A percentile compares a stretch with the other conserved stretches of the same genome.
These are phyloP conservation scores for Dalbergia oliveri DNA, from an alignment of 306 rosid species.

Conservation along the genomic window DNA sequence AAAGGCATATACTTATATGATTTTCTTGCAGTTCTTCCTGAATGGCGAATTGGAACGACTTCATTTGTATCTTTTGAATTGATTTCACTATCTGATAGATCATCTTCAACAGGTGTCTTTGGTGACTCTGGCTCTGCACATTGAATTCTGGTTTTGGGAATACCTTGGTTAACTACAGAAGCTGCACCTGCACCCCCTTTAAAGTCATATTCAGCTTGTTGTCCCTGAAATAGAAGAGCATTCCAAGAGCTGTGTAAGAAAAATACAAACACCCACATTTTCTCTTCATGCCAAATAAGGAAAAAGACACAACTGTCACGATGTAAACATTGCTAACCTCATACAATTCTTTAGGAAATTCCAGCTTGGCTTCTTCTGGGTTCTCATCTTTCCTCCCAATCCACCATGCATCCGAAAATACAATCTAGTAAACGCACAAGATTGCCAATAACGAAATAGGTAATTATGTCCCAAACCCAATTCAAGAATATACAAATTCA, in stretches of 20 bases:
- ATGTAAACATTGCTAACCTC: constrained; percentile 56
- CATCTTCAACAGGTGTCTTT: constrained; percentile 56
- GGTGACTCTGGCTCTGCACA: constrained; percentile 57
- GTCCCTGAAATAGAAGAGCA: constrained; percentile 63
- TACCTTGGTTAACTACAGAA: constrained; percentile 56
- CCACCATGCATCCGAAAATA: constrained; percentile 98
- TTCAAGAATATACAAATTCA: constrained; percentile 34
- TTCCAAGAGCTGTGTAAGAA: constrained; percentile 14
- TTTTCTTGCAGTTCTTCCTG: constrained; percentile 71
- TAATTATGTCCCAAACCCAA: constrained; percentile 27
- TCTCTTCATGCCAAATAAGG: constrained; percentile 26
- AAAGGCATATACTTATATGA: constrained; percentile 68
- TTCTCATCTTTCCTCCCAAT: constrained; percentile 85
- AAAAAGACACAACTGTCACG: constrained; percentile 14
- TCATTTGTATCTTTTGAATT: constrained; percentile 53
- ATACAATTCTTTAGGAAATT: constrained; percentile 75
- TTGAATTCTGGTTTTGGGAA: constrained; percentile 52
- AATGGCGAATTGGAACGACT: constrained; percentile 71
- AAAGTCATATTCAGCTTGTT: constrained; percentile 66
- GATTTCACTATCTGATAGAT: constrained; percentile 60
- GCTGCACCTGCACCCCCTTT: constrained; percentile 73
- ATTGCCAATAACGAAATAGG: constrained; percentile 31
- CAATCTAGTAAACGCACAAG: constrained; percentile 62
- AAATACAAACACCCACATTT: background rate
- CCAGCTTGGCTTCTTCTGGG: constrained; percentile 80